These are phyloP conservation scores for Hygrophila difformis DNA, from an alignment of 257 asterid genomes.

Conservation along the genomic window DNA sequence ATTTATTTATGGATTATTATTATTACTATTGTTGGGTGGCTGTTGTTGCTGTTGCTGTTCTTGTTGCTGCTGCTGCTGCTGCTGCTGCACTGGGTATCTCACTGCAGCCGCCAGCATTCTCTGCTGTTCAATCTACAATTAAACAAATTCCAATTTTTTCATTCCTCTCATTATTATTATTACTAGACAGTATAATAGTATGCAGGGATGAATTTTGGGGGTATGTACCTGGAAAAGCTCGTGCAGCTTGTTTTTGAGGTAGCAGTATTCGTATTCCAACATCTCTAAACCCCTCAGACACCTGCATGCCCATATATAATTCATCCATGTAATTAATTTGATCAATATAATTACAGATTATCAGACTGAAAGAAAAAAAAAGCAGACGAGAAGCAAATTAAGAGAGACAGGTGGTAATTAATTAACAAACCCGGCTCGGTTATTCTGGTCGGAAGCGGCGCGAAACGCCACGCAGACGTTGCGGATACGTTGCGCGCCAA, in stretches of 20 bases:
- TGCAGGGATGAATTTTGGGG: no score
- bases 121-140: slow-evolving; percentile 97
- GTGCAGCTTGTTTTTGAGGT: slow-evolving; percentile 81
- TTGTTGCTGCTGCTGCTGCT: no score
- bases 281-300: slow-evolving; percentile 78
- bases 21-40: no score
- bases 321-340: no score
- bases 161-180: no score
- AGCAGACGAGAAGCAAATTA: not conserved
- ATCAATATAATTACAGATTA: no score
- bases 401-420: not conserved
- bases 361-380: not conserved
- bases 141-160: no score
- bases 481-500: slow-evolving; percentile 77
- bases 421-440: slow-evolving; percentile 44
- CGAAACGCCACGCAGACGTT: slow-evolving; percentile 80
- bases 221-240: slow-evolving; percentile 66
- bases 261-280: slow-evolving; percentile 76
- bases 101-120: slow-evolving; percentile 61
- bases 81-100: slow-evolving; percentile 53
- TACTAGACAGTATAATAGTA: no score
- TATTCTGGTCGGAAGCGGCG: slow-evolving; percentile 57
- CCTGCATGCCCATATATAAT: no score
- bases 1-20: no score
- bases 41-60: no score